Base-by-base conservation (phyloP, 129 eudicot genomes). In the Logfia minima region DNA sequence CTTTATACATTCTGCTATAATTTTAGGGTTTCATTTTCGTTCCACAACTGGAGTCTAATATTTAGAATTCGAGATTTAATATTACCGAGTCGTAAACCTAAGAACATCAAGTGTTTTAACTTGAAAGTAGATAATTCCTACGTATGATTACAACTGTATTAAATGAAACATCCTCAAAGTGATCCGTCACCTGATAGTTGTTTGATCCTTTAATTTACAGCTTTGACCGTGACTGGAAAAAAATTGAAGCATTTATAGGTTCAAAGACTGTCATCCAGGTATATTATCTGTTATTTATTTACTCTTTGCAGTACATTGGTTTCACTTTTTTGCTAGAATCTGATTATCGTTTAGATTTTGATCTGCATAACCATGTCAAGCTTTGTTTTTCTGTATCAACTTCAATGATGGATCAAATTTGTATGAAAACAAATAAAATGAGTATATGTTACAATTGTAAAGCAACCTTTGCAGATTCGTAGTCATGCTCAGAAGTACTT, bases 401-500 rank as follows among this genome's bases (percentile, higher is more conserved):
- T 66, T 31, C 23, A 66, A 51, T 8, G 5, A 21, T 3, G 21
- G 2, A 19, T 53, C 23, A 61, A 51, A 71, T 14, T 0, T 34
- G 5, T 63, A 4, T 76, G 21, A 32, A 45, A 16, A 18, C 18
- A 51, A 81, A 67, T 59, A 67, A 18, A 18, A 19, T 18, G 60
- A 24, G 35, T 58, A 68, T 67, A 45, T 28, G 17, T 75, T n/a
- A 84, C 55, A 3, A 72, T 11, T 70, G 59, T 28, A 34, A 69
- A 32, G 31, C 53, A 13, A 1, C 17, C 75, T 75, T 32, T 66
- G 78, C 91, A 92, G 98, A 92, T 92, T 71, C 98, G 98, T 56
- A 92, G 98, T 69, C 96, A 90, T 88, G 98, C 98, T 65, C 96
- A 93, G 81, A 93, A 93, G 77, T 93, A 93, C 74, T 93, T 93